Evolutionary conservation across 805 yeast species (phyloP).

Genomic region (Metschnikowia colocasiae): DNA sequence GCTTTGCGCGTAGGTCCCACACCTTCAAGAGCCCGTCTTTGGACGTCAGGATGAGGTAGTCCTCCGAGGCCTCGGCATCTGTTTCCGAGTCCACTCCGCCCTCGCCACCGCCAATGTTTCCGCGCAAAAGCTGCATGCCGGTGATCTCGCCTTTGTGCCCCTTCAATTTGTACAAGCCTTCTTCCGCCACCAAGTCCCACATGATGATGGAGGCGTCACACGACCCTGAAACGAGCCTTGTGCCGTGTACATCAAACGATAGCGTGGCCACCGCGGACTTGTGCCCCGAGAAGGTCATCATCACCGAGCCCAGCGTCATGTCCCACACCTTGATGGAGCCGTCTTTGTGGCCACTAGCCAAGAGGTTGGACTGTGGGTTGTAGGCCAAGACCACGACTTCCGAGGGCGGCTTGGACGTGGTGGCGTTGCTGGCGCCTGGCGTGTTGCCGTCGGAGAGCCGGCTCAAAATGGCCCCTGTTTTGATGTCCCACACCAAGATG

Average conservation of each 20-base stretch:
- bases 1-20: constrained; percentile 89
- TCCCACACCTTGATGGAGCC: constrained; percentile 94
- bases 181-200: constrained; percentile 95
- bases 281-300: constrained; percentile 89
- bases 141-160: constrained; percentile 91
- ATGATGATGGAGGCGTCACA: constrained; percentile 77
- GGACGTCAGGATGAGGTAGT: constrained; percentile 70
- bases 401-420: constrained; percentile 57
- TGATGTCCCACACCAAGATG: constrained; percentile 84
- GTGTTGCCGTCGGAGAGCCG: constrained; percentile 61
- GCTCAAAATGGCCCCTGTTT: constrained; percentile 71
- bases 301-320: constrained; percentile 67
- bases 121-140: constrained; percentile 52
- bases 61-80: constrained; percentile 52
- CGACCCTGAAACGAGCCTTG: constrained; percentile 82
- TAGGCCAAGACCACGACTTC: constrained; percentile 60
- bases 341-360: constrained; percentile 88
- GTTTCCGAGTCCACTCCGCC: constrained; percentile 1
- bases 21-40: constrained; percentile 89
- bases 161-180: constrained; percentile 78
- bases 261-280: constrained; percentile 69
- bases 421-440: constrained; percentile 68
- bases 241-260: constrained; percentile 74
- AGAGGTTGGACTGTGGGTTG: constrained; percentile 58
- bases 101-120: constrained; percentile 8